Conservation (phyloP, 225 moss, liverwort and hornwort genomes). For the Ulota crispa region DNA sequence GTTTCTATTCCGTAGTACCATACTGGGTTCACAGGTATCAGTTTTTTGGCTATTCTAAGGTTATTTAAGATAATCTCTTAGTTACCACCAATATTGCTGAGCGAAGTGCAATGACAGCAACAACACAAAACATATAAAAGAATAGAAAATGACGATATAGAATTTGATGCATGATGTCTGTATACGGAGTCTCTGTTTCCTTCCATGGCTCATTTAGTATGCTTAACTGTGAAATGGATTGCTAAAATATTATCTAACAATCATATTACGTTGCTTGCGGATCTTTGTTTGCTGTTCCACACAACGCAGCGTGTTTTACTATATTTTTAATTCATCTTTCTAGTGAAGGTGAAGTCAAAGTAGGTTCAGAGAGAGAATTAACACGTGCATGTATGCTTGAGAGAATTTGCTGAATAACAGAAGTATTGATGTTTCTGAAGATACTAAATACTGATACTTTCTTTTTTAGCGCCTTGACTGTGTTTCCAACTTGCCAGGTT, state of each 20-base stretch:
- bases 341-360: background rate
- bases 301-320: background rate
- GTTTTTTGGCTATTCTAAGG: background rate
- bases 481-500: background rate
- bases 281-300: background rate
- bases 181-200: background rate
- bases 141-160: too few species aligned
- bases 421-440: slow-evolving; percentile 9
- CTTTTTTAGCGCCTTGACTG: background rate
- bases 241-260: background rate
- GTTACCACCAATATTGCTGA: too few species aligned
- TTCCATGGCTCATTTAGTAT: background rate
- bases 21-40: background rate
- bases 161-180: background rate
- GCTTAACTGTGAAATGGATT: background rate
- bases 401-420: background rate
- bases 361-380: background rate
- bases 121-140: too few species aligned
- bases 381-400: background rate
- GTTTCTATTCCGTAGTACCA: background rate
- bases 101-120: too few species aligned
- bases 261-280: background rate
- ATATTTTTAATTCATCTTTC: background rate
- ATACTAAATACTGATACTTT: background rate
- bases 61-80: background rate